Percentiles rank a stretch among this genome's conserved stretches.
These are phyloP conservation scores for Hemisphaericaspora xylanilytica DNA, from an alignment of 1,139 yeast species.

Conservation along the genomic window DNA sequence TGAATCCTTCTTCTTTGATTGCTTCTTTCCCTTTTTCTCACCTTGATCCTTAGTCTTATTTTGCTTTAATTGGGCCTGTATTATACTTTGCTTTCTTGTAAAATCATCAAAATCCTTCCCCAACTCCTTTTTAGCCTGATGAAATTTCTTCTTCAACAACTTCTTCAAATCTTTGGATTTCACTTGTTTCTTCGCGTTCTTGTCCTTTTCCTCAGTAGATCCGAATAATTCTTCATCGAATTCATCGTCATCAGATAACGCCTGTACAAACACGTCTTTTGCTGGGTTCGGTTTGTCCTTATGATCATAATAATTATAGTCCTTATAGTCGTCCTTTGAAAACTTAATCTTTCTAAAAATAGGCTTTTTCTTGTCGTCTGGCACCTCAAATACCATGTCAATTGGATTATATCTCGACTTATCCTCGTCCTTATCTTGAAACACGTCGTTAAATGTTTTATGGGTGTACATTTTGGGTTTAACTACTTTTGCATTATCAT, in stretches of 20 bases:
- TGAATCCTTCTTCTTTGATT: constrained; percentile 14
- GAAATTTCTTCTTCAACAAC: constrained; percentile 25
- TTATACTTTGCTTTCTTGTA: constrained; percentile 24
- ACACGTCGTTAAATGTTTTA: constrained; percentile 41
- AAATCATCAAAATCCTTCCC: constrained; percentile 32
- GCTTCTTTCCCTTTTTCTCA: constrained; percentile 10
- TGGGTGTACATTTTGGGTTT: constrained; percentile 43
- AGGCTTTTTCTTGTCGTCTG: constrained; percentile 23
- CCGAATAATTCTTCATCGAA: constrained; percentile 15
- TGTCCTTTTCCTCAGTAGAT: constrained; percentile 8
- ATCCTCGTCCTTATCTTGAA: constrained; percentile 31
- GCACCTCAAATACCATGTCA: constrained; percentile 39
- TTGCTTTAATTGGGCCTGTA: constrained; percentile 17
- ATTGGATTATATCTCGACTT: constrained; percentile 39
- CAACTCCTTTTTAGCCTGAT: constrained; percentile 29
- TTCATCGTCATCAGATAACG: constrained; percentile 18
- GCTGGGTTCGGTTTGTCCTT: constrained; percentile 9
- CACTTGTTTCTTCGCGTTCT: constrained; percentile 14
- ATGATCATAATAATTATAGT: constrained; percentile 38
- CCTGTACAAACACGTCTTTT: constrained; percentile 14
- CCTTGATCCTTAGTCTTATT: constrained; percentile 13
- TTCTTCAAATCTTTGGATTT: constrained; percentile 28
- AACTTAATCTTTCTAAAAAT: constrained; percentile 28
- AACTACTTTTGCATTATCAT: constrained; percentile 30
- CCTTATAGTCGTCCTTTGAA: constrained; percentile 33